Conservation (phyloP, 2,329 filamentous ascomycete species). For the Neurospora sp. region DNA sequence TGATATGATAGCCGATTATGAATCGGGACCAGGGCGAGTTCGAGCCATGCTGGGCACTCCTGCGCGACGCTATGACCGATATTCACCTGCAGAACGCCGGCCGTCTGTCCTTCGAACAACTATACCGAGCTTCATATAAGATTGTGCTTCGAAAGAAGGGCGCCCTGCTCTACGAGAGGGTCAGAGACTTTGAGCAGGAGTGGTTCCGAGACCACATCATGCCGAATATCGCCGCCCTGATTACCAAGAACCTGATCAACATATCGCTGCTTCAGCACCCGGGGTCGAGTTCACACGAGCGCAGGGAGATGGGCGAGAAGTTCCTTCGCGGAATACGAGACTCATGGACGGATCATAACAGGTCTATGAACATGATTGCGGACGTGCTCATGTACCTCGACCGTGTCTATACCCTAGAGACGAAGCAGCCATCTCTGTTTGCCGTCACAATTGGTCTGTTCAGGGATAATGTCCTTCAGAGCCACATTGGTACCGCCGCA, state of each 20-base stretch:
- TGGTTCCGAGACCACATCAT: slow-evolving; percentile 73
- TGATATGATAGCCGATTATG: slow-evolving; percentile 14
- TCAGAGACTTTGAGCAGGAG: slow-evolving; percentile 68
- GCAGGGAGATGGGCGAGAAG: slow-evolving; percentile 68
- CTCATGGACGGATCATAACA: slow-evolving; percentile 81
- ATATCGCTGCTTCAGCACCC: slow-evolving; percentile 46
- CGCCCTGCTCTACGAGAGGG: slow-evolving; percentile 66
- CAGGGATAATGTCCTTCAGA: slow-evolving; percentile 71
- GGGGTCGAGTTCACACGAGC: slow-evolving; percentile 63
- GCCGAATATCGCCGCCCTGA: slow-evolving; percentile 56
- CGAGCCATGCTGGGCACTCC: slow-evolving; percentile 70
- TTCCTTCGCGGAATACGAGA: slow-evolving; percentile 68
- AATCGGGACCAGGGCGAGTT: slow-evolving; percentile 60
- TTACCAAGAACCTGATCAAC: slow-evolving; percentile 56
- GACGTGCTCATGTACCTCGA: slow-evolving; percentile 98
- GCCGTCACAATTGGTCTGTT: slow-evolving; percentile 78
- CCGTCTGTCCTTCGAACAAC: slow-evolving; percentile 81
- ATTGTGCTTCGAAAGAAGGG: slow-evolving; percentile 86
- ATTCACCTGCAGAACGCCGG: slow-evolving; percentile 92
- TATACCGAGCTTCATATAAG: slow-evolving; percentile 90
- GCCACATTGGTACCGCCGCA: slow-evolving; percentile 36
- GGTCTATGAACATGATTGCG: slow-evolving; percentile 92
- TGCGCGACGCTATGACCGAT: slow-evolving; percentile 68
- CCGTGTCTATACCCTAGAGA: slow-evolving; percentile 66
- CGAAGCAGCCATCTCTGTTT: slow-evolving; percentile 67